These are phyloP conservation scores for Eucalyptus caleyi DNA, from an alignment of 345 rosid genomes.

Conservation along the genomic window DNA sequence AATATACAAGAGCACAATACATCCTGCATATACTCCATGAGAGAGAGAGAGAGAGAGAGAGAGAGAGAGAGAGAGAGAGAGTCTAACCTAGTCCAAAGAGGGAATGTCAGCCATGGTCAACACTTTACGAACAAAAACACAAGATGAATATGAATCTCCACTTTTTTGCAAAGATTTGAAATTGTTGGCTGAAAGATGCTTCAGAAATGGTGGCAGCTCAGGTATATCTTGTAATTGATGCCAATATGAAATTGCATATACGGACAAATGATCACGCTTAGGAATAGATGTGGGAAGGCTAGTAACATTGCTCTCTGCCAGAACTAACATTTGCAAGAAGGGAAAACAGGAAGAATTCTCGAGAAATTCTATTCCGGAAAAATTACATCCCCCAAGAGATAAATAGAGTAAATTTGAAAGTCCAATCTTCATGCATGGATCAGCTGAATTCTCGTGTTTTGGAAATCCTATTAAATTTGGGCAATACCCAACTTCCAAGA, in stretches of 20 bases:
- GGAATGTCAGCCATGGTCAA: background rate
- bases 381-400: background rate
- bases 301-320: background rate
- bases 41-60: too few species aligned
- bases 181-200: background rate
- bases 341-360: background rate
- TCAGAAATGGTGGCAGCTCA: background rate
- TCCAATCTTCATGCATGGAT: rapidly evolving
- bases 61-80: too few species aligned
- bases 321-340: background rate
- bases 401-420: too few species aligned
- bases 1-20: too few species aligned
- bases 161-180: background rate
- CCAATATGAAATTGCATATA: background rate
- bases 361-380: background rate
- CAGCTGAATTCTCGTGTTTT: too few species aligned
- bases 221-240: background rate
- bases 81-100: background rate
- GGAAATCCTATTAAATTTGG: too few species aligned
- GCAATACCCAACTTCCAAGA: too few species aligned
- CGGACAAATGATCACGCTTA: background rate
- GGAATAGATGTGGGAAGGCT: background rate
- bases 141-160: background rate
- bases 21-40: too few species aligned
- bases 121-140: background rate